These are phyloP conservation scores for Agastache rugosa DNA, from an alignment of 257 asterid species.

Conservation along the genomic window DNA sequence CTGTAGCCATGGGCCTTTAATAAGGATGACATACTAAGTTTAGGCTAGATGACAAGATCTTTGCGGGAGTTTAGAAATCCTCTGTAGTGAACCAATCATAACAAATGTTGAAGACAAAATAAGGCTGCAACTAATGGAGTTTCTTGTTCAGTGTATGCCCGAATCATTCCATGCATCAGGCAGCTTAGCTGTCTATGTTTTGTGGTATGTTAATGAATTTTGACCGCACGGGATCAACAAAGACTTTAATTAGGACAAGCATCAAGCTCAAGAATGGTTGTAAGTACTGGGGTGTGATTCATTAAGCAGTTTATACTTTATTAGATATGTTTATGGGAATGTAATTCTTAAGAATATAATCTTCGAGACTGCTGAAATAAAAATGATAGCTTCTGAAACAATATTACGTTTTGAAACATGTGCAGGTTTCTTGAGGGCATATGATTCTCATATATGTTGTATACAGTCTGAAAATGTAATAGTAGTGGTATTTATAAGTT, in stretches of 20 bases:
- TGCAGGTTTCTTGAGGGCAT: too few species aligned
- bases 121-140: neutral
- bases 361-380: neutral
- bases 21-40: neutral
- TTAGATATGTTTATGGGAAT: neutral
- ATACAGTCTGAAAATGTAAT: too few species aligned
- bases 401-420: too few species aligned
- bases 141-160: neutral
- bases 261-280: neutral
- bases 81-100: neutral
- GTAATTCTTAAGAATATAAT: neutral
- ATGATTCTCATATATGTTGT: too few species aligned
- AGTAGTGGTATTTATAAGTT: too few species aligned
- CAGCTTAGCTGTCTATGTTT: neutral
- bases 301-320: neutral
- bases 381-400: too few species aligned
- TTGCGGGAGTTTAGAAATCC: neutral
- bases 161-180: neutral
- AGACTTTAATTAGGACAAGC: constrained; percentile 6
- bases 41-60: constrained; percentile 13
- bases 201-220: neutral
- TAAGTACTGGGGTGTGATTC: constrained; percentile 3
- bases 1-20: neutral
- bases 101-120: neutral
- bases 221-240: neutral